Evolutionary conservation across 441 rosid species (phyloP), one percentile per base, ranked within the genome.

Genomic region (Manihot esculenta): DNA sequence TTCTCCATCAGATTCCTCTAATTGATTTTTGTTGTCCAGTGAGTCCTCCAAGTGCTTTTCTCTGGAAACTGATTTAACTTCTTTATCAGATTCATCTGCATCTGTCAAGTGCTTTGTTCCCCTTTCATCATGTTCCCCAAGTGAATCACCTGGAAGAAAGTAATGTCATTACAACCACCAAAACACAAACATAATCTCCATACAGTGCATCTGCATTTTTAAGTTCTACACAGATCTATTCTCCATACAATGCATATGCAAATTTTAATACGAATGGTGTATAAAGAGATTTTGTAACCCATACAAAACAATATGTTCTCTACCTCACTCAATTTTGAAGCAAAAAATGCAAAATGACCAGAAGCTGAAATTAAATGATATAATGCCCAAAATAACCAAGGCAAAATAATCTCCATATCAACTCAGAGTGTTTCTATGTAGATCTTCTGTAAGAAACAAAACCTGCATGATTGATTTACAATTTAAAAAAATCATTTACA

Each of bases 1-100:
- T 56, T 75, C 90, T 75, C 81, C 85, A 58, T 81, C 86, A 27
- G 78, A 79, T 79, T 80, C 88, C 62, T 76, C 85, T 26, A 75
- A 67, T 66, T 68, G 68, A 75, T 73, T 64, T n/a, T 78, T 65
- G 62, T 75, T 83, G 61, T 65, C 83, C 77, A 69, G 79, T 26
- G 77, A 33, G 45, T 82, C 82, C 42, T 77, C 87, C 13, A 71
- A 48, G 64, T 77, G 71, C 79, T 79, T 85, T 48, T 53, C 86
- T 53, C 64, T 64, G 38, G 87, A 80, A 78, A 53, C 63, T 33
- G 88, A 73, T 49, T 79, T 68, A 76, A 45, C 73, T 70, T 87
- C 88, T 78, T 80, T 81, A 14, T 82, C 89, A 74, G 88, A 82
- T 76, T 80, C 81, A 72, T 75, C 80, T 9, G 7, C 8, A 21